Percentiles rank a stretch among this genome's conserved stretches.
Evolutionary conservation across 495 filamentous ascomycete species (phyloP).

Genomic region (Jackrogersella minutella): DNA sequence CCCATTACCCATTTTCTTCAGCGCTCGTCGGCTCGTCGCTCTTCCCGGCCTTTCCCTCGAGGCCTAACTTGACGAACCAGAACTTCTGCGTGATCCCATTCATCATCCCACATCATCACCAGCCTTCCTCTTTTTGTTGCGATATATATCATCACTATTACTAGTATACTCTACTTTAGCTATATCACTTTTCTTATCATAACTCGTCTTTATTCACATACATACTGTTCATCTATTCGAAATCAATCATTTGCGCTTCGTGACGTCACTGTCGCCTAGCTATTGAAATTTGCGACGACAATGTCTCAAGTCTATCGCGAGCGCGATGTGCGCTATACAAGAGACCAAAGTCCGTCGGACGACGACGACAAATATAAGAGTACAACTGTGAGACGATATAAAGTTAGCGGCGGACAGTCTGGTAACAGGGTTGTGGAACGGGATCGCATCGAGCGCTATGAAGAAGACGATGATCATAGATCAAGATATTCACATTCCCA

Average conservation of each 20-base stretch:
- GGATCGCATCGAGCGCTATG: conserved; percentile 54
- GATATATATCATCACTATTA: conserved; percentile 26
- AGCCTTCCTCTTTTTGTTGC: conserved; percentile 22
- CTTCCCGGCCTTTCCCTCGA: conserved; percentile 31
- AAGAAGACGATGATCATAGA: conserved; percentile 60
- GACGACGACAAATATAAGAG: conserved; percentile 58
- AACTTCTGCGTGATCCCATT: conserved; percentile 35
- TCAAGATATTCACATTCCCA: conserved; percentile 51
- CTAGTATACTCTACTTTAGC: background rate
- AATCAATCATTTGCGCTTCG: conserved; percentile 21
- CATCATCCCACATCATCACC: conserved; percentile 42
- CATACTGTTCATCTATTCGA: background rate
- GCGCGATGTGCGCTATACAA: conserved; percentile 52
- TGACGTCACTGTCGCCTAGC: conserved; percentile 38
- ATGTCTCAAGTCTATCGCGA: conserved; percentile 61
- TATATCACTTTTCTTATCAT: conserved; percentile 11
- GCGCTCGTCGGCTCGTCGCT: conserved; percentile 27
- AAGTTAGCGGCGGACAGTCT: conserved; percentile 48
- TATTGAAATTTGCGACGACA: conserved; percentile 24
- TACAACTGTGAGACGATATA: conserved; percentile 64
- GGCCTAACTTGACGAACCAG: conserved; percentile 19
- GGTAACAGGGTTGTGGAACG: conserved; percentile 48
- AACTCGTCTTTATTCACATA: background rate
- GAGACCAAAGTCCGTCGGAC: conserved; percentile 56
- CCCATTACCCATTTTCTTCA: background rate